Evolutionary conservation across 805 yeast species (phyloP).

Genomic region (Metschnikowia lunata): DNA sequence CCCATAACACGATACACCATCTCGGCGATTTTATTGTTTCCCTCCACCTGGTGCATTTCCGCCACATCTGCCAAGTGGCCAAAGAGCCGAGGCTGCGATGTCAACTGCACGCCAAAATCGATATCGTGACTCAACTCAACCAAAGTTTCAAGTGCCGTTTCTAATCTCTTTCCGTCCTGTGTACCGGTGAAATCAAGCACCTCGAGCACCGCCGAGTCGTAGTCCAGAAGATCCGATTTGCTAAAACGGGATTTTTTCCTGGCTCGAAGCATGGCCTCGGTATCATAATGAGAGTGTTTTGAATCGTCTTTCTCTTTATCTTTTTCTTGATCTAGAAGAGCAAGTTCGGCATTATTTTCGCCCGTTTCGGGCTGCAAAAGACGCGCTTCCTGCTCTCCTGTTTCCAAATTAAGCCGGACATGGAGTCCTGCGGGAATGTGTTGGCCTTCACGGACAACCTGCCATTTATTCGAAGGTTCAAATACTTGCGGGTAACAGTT

Average conservation of each 20-base stretch:
- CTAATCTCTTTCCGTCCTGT: slow-evolving; percentile 19
- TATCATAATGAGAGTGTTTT: background rate
- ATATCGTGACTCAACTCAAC: slow-evolving; percentile 64
- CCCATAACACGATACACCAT: slow-evolving; percentile 57
- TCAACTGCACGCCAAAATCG: slow-evolving; percentile 51
- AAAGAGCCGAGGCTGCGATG: slow-evolving; percentile 34
- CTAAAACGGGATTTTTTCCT: slow-evolving; percentile 5
- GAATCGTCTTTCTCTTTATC: slow-evolving; percentile 1
- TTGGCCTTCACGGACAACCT: slow-evolving; percentile 63
- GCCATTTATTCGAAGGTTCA: slow-evolving; percentile 67
- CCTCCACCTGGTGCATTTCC: slow-evolving; percentile 24
- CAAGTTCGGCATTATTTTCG: slow-evolving; percentile 5
- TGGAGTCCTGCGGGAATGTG: slow-evolving; percentile 77
- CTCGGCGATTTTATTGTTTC: slow-evolving; percentile 38
- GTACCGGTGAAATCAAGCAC: slow-evolving; percentile 9
- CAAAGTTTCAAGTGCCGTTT: slow-evolving; percentile 38
- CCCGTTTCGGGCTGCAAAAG: slow-evolving; percentile 35
- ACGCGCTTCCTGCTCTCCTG: slow-evolving; percentile 67
- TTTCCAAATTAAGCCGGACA: slow-evolving; percentile 69
- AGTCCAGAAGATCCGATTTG: slow-evolving; percentile 17
- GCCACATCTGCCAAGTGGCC: slow-evolving; percentile 1
- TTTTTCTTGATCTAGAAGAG: background rate
- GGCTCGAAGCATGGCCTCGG: background rate
- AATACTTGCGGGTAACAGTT: slow-evolving; percentile 66
- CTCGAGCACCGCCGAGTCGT: slow-evolving; percentile 11